These are phyloP conservation scores for Calvatia gigantea DNA, from an alignment of 768 basidiomycete species.

Conservation along the genomic window DNA sequence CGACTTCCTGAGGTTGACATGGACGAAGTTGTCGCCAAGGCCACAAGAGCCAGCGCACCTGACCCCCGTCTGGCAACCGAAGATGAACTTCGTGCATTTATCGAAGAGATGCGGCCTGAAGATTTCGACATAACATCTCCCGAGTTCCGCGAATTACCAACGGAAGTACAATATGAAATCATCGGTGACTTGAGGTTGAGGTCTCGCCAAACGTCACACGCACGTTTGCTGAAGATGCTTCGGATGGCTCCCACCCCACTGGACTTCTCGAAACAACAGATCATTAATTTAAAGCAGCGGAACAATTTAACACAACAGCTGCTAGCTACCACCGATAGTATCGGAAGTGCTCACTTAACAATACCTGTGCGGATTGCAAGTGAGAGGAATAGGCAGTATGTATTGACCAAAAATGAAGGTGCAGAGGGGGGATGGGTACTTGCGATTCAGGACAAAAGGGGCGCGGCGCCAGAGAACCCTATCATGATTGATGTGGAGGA, in stretches of 20 bases:
- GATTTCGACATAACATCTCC: constrained; percentile 91
- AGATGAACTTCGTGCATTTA: constrained; percentile 88
- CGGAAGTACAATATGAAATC: constrained; percentile 97
- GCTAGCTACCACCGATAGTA: constrained; percentile 85
- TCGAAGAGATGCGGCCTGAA: constrained; percentile 94
- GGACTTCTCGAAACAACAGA: constrained; percentile 97
- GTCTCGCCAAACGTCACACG: constrained; percentile 92
- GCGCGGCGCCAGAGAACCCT: constrained; percentile 79
- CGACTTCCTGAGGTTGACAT: constrained; percentile 82
- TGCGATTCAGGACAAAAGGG: constrained; percentile 81
- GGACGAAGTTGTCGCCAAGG: constrained; percentile 57
- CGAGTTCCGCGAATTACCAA: constrained; percentile 88
- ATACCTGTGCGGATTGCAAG: constrained; percentile 95
- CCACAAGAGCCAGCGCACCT: constrained; percentile 55
- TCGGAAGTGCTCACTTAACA: constrained; percentile 84
- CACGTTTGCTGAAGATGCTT: constrained; percentile 89
- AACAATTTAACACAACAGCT: constrained; percentile 93
- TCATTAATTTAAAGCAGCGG: constrained; percentile 82
- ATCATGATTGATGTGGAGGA: constrained; percentile 76
- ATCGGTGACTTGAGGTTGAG: constrained; percentile 93
- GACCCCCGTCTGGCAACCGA: constrained; percentile 96
- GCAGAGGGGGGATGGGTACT: constrained; percentile 91
- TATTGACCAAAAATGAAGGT: constrained; percentile 91
- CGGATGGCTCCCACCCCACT: constrained; percentile 73
- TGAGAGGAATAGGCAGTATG: constrained; percentile 91